Evolutionary conservation across 139 green algal genomes (phyloP).

Genomic region (Coelastrella sp.): DNA sequence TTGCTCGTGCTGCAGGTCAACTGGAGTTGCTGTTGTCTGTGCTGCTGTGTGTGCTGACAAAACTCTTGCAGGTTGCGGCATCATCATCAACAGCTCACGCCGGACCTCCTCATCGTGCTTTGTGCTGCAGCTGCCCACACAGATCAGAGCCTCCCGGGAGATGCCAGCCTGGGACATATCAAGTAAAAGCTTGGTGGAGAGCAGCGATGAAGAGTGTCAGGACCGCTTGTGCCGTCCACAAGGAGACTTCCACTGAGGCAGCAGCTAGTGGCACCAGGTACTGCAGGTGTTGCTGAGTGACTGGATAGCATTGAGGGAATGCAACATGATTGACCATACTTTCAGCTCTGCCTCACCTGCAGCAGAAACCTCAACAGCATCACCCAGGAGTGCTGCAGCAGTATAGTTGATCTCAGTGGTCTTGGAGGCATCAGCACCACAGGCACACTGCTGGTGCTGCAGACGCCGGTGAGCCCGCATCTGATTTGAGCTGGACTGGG

Average conservation of each 20-base stretch:
- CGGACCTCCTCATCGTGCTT: conserved; percentile 55
- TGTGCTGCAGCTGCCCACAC: conserved; percentile 43
- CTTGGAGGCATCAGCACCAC: conserved; percentile 46
- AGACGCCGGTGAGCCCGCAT: neutral
- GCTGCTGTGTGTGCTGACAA: conserved; percentile 12
- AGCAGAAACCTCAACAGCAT: conserved; percentile 81
- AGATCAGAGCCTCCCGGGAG: conserved; percentile 51
- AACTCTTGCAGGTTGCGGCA: conserved; percentile 47
- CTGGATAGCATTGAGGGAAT: neutral
- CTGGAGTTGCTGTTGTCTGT: neutral
- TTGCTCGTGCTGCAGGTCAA: neutral
- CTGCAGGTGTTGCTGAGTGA: neutral
- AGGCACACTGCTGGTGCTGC: neutral
- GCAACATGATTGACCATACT: too few species aligned
- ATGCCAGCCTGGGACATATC: conserved; percentile 6
- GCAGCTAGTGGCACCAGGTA: neutral
- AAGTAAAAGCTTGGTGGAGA: neutral
- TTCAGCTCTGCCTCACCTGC: conserved; percentile 56
- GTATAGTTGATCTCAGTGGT: conserved; percentile 60
- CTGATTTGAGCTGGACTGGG: conserved; percentile 4
- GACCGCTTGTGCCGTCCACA: too few species aligned
- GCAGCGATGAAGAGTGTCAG: too few species aligned
- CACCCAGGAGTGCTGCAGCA: conserved; percentile 74
- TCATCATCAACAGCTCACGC: conserved; percentile 53
- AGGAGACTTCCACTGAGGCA: neutral